Base-by-base conservation (phyloP, 495 filamentous ascomycete genomes). In the Talaromyces thailandensis region DNA sequence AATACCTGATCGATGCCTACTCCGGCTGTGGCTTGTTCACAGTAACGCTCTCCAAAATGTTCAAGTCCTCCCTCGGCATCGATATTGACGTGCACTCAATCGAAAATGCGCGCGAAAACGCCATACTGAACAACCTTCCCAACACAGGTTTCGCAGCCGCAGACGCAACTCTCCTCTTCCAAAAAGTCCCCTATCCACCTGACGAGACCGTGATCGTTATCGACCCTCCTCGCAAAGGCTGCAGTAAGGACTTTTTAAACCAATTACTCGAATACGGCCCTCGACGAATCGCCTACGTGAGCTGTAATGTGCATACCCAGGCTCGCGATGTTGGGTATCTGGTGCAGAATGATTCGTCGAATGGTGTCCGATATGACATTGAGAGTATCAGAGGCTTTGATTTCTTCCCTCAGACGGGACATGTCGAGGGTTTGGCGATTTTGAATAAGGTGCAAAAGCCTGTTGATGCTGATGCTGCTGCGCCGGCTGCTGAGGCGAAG, bases 251-350 rank as follows among this genome's bases (percentile, higher is more conserved):
- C 53, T 98, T 98, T 73, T 73, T 98, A 29, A 65, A 76, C 23
- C 94, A 98, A 78, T 73, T 98, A 63, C 70, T 97, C 23, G 68
- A 71, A 21, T 97, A 85, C 65, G 86, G 79, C 53, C 94, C 94
- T 5, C 79, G 79, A 61, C 76, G 93, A 52, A 82, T 98, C 12
- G 86, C 96, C 7, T 98, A 98, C 69, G 94, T 98, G 23, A 93
- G 89, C 62, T 98, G 94, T 65, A 98, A 98, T 70, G 95, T 98
- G 61, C 95, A 98, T 68, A 96, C 94, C 23, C 94, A 98, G 77
- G 95, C 94, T 35, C 78, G 95, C 57, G 94, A 98, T 75, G 86
- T 98, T 2, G 92, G 91, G 0, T 79, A 90, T 32, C 75, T 96
- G 73, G 90, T 96, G 0, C 80, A 86, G 58, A 90, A 89, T 21